phyloP scores from a whole-genome alignment of 1,284 basidiomycete genomes.

The Trichosporon ovoides region DNA sequence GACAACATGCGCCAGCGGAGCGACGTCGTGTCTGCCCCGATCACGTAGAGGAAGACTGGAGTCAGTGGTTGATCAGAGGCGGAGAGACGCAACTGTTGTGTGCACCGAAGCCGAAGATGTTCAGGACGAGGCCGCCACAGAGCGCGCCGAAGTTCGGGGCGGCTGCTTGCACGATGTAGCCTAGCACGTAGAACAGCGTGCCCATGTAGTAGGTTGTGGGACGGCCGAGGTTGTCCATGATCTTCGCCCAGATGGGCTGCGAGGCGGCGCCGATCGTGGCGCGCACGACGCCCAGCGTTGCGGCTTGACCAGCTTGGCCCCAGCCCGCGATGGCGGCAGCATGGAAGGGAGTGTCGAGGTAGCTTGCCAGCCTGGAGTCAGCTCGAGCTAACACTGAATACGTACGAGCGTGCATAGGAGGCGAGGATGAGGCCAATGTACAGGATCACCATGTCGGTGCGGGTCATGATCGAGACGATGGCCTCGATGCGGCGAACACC shows the following conservation, averaged over 20 bases:
- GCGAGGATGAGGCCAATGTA: constrained; percentile 45
- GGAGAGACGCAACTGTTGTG: no score
- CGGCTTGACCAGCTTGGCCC: not conserved
- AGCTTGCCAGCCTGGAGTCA: no score
- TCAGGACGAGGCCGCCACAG: constrained; percentile 42
- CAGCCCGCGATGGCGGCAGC: not conserved
- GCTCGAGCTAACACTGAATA: not conserved
- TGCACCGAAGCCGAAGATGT: constrained; percentile 36
- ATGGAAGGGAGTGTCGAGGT: no score
- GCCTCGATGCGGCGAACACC: constrained; percentile 7
- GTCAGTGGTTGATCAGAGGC: no score
- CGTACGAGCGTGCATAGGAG: constrained; percentile 23
- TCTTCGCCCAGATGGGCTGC: constrained; percentile 37
- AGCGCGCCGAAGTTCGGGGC: constrained; percentile 36
- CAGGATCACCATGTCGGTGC: constrained; percentile 13
- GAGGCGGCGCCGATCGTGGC: constrained; percentile 58
- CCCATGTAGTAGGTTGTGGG: constrained; percentile 22
- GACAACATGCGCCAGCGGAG: constrained; percentile 48
- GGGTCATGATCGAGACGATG: not conserved
- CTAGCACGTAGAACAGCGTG: constrained; percentile 41
- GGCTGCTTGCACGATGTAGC: constrained; percentile 45
- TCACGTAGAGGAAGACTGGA: constrained; percentile 39
- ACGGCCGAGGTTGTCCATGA: constrained; percentile 28
- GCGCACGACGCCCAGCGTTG: constrained; percentile 5
- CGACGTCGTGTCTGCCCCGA: constrained; percentile 48